Base-by-base conservation (phyloP, 306 rosid species). In the Lithocarpus polystachyus region DNA sequence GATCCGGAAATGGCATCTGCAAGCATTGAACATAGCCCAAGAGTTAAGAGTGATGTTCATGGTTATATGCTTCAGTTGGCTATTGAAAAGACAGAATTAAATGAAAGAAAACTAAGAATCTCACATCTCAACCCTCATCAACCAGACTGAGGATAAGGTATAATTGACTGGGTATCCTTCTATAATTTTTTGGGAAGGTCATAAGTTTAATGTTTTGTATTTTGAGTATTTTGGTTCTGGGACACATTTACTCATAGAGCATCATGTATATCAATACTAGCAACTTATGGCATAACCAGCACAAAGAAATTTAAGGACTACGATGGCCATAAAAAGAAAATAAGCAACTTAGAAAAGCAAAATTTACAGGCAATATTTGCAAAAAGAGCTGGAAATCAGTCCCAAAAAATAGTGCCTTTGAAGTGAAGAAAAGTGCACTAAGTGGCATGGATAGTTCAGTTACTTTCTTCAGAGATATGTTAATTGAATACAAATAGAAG, bases 1-100 rank as follows among this genome's bases (percentile, higher is more conserved):
- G 83, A 90, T 87, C 89, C 86, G 88, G 82, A 93, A 93, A 89
- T 91, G 90, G 80, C 97, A 93, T 59, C 98, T 93, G 95, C 92
- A 85, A 86, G 78, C 81, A 83, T 79, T 81, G 70, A 84, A 87
- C 72, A 81, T 33, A 61, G 68, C 73, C 71, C 35, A 81, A 61
- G 73, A 73, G 72, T 84, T 74, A 80, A 8, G 45, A 40, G 81
- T 13, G 61, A 45, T 55, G 12, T 29, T 22, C 26, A 54, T 28
- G 24, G 61, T 6, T 23, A 29, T 48, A 51, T 48, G 53, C 56
- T 29, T 15, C 13, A 31, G 17, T 45, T 8, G 65, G 62, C 19
- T 13, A 28, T 13, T 19, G 65, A 40, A 76, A 68, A 20, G 43
- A 60, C 6, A 53, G n/a, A 52, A 53, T 18, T 62, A 28, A 28